Percentiles rank a stretch among this genome's conserved stretches.
These are phyloP conservation scores for Lactuca saligna DNA, from an alignment of 129 eudicot genomes.

Conservation along the genomic window DNA sequence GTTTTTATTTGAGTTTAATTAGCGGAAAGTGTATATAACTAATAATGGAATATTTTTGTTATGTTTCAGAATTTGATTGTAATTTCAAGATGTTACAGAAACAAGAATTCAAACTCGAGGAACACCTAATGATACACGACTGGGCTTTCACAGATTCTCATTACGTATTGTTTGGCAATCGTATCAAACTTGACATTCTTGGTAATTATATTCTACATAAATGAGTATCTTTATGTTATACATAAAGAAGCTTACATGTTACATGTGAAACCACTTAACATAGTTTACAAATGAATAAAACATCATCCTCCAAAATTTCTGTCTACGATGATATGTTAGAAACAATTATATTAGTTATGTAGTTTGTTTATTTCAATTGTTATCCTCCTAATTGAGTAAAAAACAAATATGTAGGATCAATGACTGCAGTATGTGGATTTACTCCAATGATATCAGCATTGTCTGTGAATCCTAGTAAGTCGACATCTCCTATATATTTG, in stretches of 20 bases:
- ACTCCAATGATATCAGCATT: conserved; percentile 91
- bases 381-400: neutral
- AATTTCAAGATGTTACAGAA: conserved; percentile 68
- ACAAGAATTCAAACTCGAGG: conserved; percentile 69
- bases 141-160: conserved; percentile 94
- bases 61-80: conserved; percentile 69
- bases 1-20: too few relatives aligned
- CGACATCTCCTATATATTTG: conserved; percentile 81
- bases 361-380: neutral
- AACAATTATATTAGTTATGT: too few relatives aligned
- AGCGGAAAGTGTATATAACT: neutral
- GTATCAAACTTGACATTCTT: conserved; percentile 78
- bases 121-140: conserved; percentile 94
- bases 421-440: conserved; percentile 81
- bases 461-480: conserved; percentile 76
- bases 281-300: too few relatives aligned
- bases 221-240: neutral
- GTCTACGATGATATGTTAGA: too few relatives aligned
- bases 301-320: too few relatives aligned
- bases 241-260: neutral
- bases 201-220: conserved; percentile 38
- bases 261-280: too few relatives aligned
- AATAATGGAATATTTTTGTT: neutral
- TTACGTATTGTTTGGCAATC: conserved; percentile 83
- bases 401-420: conserved; percentile 58